Base-by-base conservation (phyloP, 2,329 filamentous ascomycete species). In the Monilinia polystroma region DNA sequence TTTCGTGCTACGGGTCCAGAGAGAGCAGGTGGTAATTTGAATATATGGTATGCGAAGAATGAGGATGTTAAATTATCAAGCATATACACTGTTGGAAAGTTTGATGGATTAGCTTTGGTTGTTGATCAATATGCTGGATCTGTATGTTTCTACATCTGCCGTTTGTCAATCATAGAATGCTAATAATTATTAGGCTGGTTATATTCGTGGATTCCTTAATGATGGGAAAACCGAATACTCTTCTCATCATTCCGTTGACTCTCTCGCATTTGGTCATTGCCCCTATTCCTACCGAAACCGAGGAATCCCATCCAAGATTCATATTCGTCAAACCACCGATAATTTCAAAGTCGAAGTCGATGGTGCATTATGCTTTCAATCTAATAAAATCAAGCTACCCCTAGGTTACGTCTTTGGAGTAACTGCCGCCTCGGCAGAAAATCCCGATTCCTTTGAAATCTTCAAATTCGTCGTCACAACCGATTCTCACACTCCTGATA, bases 201-300 rank as follows among this genome's bases (percentile, higher is more conserved):
- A 90, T 79, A 83, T 99, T 70, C 86, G 95, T 68, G 95, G 91
- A 23, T 99, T 98, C 81, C 81, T 99, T 71, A 99, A 98, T 80
- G 95, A 98, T 77, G 94, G 93, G 59, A 86, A 82, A 49, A 88
- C 85, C 72, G 91, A 96, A 77, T 97, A 89, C 82, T 88, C 87
- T 75, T 83, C 84, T 66, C 90, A 93, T 73, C 83, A 87, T 72
- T 89, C 86, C 73, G 87, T 97, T 20, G 93, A 97, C 79, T 88
- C 86, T 72, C 84, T 97, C 63, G 91, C 94, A 20, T 99, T 99
- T 77, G 95, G 93, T 18, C 92, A 97, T 79, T 99, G 95, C 82
- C 86, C 89, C 74, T 95, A 95, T 77, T 79, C 87, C 56, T 99
- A 97, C 82, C 90, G 95, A 72, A 99, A 99, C 79, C 84, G 96